phyloP scores from a whole-genome alignment of 148 eudicot genomes.

The Chenopodium album region DNA sequence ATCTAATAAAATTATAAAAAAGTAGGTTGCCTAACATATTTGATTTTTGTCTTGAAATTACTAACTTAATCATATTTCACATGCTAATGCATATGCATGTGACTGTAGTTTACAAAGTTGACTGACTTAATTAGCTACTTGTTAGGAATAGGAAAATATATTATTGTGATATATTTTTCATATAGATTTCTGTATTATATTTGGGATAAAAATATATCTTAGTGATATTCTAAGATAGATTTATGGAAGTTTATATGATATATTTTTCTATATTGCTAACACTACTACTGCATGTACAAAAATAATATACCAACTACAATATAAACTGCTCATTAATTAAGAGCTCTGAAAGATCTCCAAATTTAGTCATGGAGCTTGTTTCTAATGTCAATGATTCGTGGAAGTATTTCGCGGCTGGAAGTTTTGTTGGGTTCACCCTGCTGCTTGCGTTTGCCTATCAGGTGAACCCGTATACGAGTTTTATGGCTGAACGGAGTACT shows the following conservation, averaged over 20 bases:
- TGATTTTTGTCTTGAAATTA: background rate
- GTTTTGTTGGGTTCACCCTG: conserved; percentile 1
- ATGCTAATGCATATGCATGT: conserved; percentile 2
- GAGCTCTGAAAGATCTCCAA: background rate
- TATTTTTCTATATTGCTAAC: no score
- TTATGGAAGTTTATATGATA: no score
- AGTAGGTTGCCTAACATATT: conserved; percentile 3
- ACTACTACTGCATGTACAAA: no score
- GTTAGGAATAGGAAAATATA: no score
- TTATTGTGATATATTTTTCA: no score
- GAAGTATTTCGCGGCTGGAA: conserved; percentile 8
- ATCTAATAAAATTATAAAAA: background rate
- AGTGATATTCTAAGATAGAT: no score
- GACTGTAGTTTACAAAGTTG: conserved; percentile 6
- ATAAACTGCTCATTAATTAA: background rate
- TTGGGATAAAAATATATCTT: no score
- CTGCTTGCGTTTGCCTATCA: conserved; percentile 8
- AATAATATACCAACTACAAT: no score
- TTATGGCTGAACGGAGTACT: background rate
- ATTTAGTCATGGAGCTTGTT: conserved; percentile 1
- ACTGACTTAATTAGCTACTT: background rate
- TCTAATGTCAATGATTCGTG: background rate
- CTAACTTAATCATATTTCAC: background rate
- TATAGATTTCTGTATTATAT: no score
- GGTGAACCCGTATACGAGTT: background rate